These are phyloP conservation scores for Boletus sp. DNA, from an alignment of 768 basidiomycete genomes.

Conservation along the genomic window DNA sequence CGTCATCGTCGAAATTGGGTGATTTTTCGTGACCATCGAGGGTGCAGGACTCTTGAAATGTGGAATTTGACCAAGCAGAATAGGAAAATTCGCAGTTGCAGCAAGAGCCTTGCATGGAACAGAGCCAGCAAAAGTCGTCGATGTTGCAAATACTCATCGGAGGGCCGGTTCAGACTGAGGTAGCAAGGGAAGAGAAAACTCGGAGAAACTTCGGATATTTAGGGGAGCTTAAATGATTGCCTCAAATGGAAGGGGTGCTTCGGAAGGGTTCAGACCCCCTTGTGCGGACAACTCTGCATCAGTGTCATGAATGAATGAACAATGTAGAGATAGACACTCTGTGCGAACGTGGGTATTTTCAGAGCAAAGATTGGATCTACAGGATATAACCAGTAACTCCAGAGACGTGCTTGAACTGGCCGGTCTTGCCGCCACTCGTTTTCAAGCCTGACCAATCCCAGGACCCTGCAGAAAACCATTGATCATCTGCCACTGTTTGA, in stretches of 20 bases:
- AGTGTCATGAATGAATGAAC: neutral
- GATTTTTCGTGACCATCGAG: neutral
- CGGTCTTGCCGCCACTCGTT: conserved; percentile 43
- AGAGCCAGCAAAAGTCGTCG: conserved; percentile 6
- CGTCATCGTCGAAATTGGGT: neutral
- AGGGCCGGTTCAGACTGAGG: neutral
- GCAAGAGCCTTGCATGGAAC: neutral
- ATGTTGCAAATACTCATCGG: conserved; percentile 8
- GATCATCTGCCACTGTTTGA: neutral
- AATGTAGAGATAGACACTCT: neutral
- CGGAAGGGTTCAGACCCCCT: neutral
- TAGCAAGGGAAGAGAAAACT: neutral
- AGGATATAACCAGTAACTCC: conserved; percentile 34
- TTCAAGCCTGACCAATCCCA: conserved; percentile 53
- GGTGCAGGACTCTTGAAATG: neutral
- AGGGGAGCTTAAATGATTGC: neutral
- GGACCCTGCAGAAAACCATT: conserved; percentile 29
- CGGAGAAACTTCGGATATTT: neutral
- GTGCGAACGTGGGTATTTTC: neutral
- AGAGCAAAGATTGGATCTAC: conserved; percentile 5
- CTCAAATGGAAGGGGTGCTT: conserved; percentile 10
- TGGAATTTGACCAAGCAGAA: conserved; percentile 6
- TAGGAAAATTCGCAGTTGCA: conserved; percentile 6
- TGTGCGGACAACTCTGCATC: neutral
- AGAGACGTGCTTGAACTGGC: conserved; percentile 32